Conservation (phyloP, 805 yeast genomes). For the Kuraishia capsulata region DNA sequence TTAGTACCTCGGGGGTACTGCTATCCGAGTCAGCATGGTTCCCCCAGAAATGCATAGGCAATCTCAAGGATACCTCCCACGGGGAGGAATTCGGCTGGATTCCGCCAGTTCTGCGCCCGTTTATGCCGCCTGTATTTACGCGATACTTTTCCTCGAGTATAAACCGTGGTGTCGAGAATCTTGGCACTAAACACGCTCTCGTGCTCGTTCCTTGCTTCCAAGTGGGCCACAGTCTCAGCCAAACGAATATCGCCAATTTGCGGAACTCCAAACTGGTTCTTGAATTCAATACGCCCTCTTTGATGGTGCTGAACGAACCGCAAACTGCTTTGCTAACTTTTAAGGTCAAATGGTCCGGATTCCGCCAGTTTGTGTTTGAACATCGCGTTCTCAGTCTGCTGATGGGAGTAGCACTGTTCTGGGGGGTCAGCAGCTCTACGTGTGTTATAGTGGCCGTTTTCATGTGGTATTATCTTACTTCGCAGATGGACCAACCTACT, state of each 20-base stretch:
- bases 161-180: too few species aligned
- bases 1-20: too few species aligned
- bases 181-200: not conserved
- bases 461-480: constrained; percentile 11
- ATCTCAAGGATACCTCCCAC: not conserved
- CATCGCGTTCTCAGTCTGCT: constrained; percentile 23
- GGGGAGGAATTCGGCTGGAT: not conserved
- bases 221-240: not conserved
- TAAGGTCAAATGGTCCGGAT: constrained; percentile 30
- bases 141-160: not conserved
- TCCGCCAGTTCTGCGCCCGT: constrained; percentile 2
- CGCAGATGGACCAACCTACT: too few species aligned
- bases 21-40: not conserved
- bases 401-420: constrained; percentile 27
- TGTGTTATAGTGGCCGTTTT: constrained; percentile 19
- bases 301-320: not conserved
- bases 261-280: not conserved
- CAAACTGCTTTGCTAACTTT: constrained; percentile 9
- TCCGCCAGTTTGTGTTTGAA: constrained; percentile 29
- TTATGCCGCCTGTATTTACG: not conserved
- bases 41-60: not conserved
- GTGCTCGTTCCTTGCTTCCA: not conserved
- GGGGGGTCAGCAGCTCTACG: constrained; percentile 23
- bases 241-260: not conserved
- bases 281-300: not conserved